Evolutionary conservation across 2,329 filamentous ascomycete species (phyloP).

Genomic region (Blumeriella jaapii): DNA sequence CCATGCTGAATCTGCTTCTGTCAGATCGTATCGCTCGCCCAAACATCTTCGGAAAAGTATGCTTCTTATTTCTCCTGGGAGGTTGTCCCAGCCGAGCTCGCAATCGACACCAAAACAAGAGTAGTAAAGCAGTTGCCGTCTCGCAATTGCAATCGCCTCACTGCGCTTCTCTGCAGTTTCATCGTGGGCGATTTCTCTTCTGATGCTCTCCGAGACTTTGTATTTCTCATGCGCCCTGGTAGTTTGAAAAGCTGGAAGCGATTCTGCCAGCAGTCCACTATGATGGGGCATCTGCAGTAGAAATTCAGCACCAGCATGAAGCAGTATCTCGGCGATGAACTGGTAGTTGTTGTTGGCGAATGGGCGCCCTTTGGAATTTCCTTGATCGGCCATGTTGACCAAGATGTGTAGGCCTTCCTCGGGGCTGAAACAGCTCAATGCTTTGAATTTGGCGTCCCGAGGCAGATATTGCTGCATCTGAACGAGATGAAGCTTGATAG

Average conservation of each 20-base stretch:
- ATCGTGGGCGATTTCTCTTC: slow-evolving; percentile 1
- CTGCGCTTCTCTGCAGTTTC: slow-evolving; percentile 1
- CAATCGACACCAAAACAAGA: slow-evolving; percentile 4
- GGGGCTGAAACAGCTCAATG: slow-evolving; percentile 2
- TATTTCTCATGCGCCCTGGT: slow-evolving; percentile 3
- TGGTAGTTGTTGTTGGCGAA: slow-evolving; percentile 5
- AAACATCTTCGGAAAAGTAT: slow-evolving; percentile 4
- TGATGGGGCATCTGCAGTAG: slow-evolving; percentile 3
- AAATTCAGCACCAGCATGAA: slow-evolving; percentile 5
- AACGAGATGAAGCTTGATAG: slow-evolving; percentile 2
- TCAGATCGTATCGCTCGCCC: slow-evolving; percentile 1
- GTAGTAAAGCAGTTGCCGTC: slow-evolving; percentile 1
- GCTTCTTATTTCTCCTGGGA: slow-evolving; percentile 3
- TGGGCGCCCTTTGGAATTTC: slow-evolving; percentile 1
- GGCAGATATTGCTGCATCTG: slow-evolving; percentile 1
- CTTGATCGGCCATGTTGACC: slow-evolving; percentile 1
- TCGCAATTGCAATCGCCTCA: background rate
- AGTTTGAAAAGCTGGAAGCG: slow-evolving; percentile 3
- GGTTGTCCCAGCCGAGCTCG: slow-evolving; percentile 3
- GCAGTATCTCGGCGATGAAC: slow-evolving; percentile 4
- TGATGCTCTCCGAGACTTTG: slow-evolving; percentile 3
- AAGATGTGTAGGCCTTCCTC: slow-evolving; percentile 1
- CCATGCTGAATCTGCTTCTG: slow-evolving; percentile 7
- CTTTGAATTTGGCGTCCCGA: slow-evolving; percentile 1
- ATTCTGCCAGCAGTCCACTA: background rate